These are phyloP conservation scores for Fusarium keratoplasticum DNA, from an alignment of 2,329 filamentous ascomycete species.

Conservation along the genomic window DNA sequence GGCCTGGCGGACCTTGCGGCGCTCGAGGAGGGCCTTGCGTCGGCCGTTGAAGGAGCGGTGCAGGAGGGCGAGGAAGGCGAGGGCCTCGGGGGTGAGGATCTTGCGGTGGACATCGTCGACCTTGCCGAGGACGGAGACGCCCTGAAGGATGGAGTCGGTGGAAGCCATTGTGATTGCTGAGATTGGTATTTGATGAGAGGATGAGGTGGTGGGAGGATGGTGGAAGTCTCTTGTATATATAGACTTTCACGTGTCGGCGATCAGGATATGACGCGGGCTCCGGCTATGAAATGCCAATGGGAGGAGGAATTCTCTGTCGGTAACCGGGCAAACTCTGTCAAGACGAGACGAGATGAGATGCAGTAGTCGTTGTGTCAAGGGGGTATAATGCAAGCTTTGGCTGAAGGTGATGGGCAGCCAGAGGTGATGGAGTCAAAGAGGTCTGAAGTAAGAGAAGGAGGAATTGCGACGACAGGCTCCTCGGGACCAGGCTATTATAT, in stretches of 20 bases:
- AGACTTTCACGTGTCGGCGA: slow-evolving; percentile 51
- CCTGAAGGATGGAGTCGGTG: slow-evolving; percentile 83
- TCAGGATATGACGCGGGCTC: slow-evolving; percentile 27
- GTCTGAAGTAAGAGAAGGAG: background rate
- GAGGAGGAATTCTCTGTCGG: slow-evolving; percentile 5
- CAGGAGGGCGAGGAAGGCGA: slow-evolving; percentile 91
- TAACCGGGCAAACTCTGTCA: slow-evolving; percentile 12
- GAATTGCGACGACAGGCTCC: background rate
- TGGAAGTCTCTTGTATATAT: slow-evolving; percentile 23
- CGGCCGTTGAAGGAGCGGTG: slow-evolving; percentile 94
- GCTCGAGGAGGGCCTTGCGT: slow-evolving; percentile 88
- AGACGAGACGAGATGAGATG: background rate
- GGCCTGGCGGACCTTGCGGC: slow-evolving; percentile 86
- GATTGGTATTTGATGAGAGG: slow-evolving; percentile 5
- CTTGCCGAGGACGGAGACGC: slow-evolving; percentile 85
- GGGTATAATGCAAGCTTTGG: background rate
- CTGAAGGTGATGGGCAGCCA: background rate
- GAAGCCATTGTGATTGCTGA: slow-evolving; percentile 66
- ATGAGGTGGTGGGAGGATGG: slow-evolving; percentile 6
- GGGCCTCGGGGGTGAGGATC: slow-evolving; percentile 90
- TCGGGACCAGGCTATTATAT: slow-evolving; percentile 25
- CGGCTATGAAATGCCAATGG: slow-evolving; percentile 25
- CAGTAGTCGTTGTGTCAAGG: background rate
- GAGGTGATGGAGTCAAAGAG: background rate
- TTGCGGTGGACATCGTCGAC: slow-evolving; percentile 84